Evolutionary conservation across 2,329 filamentous ascomycete species (phyloP), one percentile per base, ranked within the genome.

Genomic region (Fusarium keratoplasticum): DNA sequence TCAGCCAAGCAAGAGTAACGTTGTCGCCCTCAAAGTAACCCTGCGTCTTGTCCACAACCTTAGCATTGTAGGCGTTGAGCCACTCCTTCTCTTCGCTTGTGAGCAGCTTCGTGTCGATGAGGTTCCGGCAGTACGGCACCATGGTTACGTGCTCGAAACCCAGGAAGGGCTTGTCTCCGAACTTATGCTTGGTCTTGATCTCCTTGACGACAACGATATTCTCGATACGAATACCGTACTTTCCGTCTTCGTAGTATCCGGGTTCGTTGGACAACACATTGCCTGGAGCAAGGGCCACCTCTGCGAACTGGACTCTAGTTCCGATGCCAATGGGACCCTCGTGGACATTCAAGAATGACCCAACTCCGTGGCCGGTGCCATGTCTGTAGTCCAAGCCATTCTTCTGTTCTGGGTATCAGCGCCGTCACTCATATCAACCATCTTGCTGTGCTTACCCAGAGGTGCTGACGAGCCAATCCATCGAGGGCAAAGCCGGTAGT

Each of bases 141-240:
- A 99, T 95, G 0, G 96, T 99, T 74, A 98, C 95, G 82, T 97
- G 94, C 85, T 99, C 96, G 77, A 99, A 99, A 5, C 95, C 95
- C 38, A 98, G 87, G 84, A 94, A 99, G 3, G 95, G 93, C 85
- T 97, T 98, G 78, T 98, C 96, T 22, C 95, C 96, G 80, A 98
- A 98, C 38, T 92, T 91, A 83, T 97, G 89, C 71, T 92, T 92
- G 6, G 96, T 98, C 83, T 95, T 87, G n/a, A 93, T 92, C 81
- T 98, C 95, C 75, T 90, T 93, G 33, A 97, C 95, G 87, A 98
- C 93, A 74, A 97, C 91, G 78, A 99, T 91, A 82, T 99, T 99
- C 84, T 99, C 96, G 79, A 98, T 98, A 20, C 96, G 93, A 76
- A 99, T 96, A 20, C 96, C 96, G 80, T 97, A 99, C 42, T 91